A percentile compares a stretch with the other conserved stretches of the same genome.
Conservation (phyloP, 129 eudicot genomes). For the Kitagawia praeruptora region DNA sequence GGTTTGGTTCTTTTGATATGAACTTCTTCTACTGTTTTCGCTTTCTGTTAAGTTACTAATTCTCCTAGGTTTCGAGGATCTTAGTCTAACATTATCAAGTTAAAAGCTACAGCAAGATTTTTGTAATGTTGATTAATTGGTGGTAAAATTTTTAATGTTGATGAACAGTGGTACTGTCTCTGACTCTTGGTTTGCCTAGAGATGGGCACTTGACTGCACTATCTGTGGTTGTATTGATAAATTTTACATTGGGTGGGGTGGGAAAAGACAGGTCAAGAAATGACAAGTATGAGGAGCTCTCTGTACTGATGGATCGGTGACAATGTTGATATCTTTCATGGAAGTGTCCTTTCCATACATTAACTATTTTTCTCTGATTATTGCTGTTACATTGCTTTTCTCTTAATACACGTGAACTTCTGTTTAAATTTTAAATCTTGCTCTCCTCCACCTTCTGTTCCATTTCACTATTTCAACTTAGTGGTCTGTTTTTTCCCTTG, state of each 20-base stretch:
- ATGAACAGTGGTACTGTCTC: neutral
- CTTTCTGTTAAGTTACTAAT: too few relatives aligned
- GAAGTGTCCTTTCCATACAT: slow-evolving; percentile 9
- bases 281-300: slow-evolving; percentile 12
- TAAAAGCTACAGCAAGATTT: neutral
- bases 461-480: neutral
- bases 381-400: neutral
- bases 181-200: neutral
- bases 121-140: neutral
- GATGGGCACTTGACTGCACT: slow-evolving; percentile 2
- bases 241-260: neutral
- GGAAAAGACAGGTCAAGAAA: slow-evolving; percentile 18
- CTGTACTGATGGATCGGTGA: slow-evolving; percentile 5
- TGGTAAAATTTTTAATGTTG: neutral
- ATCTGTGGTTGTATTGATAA: neutral
- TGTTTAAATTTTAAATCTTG: neutral
- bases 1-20: neutral
- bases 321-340: slow-evolving; percentile 1
- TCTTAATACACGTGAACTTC: neutral
- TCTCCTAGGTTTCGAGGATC: too few relatives aligned
- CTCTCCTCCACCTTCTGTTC: neutral
- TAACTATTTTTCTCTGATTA: neutral
- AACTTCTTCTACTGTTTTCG: neutral
- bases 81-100: neutral
- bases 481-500: neutral